phyloP scores from a whole-genome alignment of 78 protist genomes.

The Salpingoeca rosetta region DNA sequence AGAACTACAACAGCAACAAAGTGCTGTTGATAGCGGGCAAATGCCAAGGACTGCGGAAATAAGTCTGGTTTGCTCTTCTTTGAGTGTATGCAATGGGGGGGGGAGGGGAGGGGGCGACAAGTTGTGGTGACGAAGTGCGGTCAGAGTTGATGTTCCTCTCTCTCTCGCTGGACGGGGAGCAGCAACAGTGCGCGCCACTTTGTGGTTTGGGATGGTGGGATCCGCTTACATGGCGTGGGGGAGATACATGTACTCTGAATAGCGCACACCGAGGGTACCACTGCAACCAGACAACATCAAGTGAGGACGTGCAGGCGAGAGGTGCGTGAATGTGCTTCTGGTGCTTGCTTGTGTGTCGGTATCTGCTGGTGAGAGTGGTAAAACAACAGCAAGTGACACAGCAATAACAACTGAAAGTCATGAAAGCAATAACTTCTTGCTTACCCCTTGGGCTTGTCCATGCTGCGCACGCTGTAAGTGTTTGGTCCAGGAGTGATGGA shows the following conservation, averaged over 20 bases:
- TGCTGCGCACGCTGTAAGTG: not conserved
- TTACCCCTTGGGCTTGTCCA: not conserved
- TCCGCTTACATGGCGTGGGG: not conserved
- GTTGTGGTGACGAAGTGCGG: too few species aligned
- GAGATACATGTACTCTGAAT: not conserved
- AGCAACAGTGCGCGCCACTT: too few species aligned
- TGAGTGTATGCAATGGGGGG: too few species aligned
- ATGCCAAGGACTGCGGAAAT: too few species aligned
- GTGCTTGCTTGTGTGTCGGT: not conserved
- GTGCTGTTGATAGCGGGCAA: too few species aligned
- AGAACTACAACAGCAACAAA: too few species aligned
- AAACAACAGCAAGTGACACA: not conserved
- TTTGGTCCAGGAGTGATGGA: not conserved
- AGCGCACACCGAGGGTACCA: not conserved
- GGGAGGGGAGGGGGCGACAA: too few species aligned
- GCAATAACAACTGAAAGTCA: not conserved
- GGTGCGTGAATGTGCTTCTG: not conserved
- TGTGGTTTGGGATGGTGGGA: too few species aligned
- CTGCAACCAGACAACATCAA: not conserved
- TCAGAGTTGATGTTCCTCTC: too few species aligned
- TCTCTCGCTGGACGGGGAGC: too few species aligned
- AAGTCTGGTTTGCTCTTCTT: too few species aligned
- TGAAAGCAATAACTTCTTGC: not conserved
- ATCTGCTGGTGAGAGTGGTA: not conserved
- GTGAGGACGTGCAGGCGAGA: not conserved